These are phyloP conservation scores for Xylariaceae sp. DNA, from an alignment of 2,329 filamentous ascomycete genomes.

Conservation along the genomic window DNA sequence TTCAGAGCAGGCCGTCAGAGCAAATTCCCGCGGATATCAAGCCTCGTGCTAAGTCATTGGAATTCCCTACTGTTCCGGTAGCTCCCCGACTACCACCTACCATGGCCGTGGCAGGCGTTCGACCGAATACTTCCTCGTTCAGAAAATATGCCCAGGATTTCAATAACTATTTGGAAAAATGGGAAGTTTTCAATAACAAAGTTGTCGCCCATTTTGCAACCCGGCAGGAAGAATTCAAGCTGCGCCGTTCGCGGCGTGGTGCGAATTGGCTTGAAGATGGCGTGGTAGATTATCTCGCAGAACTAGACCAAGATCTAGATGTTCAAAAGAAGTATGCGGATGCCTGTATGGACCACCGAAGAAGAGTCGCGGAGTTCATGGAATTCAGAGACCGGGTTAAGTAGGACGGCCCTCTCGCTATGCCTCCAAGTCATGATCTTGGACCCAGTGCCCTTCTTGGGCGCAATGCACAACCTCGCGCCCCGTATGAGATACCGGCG, in stretches of 20 bases:
- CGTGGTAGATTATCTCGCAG: constrained; percentile 64
- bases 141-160: constrained; percentile 61
- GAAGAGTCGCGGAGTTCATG: constrained; percentile 64
- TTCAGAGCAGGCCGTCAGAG: constrained; percentile 58
- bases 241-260: constrained; percentile 50
- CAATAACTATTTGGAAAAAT: constrained; percentile 59
- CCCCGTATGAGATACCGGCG: background rate
- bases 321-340: constrained; percentile 67
- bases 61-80: constrained; percentile 56
- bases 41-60: constrained; percentile 46
- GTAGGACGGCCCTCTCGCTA: constrained; percentile 32
- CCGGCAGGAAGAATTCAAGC: constrained; percentile 53
- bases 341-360: constrained; percentile 66
- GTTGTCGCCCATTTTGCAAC: constrained; percentile 64
- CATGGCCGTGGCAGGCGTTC: constrained; percentile 51
- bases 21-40: constrained; percentile 47
- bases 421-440: background rate
- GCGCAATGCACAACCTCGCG: background rate
- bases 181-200: constrained; percentile 57
- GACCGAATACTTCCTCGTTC: constrained; percentile 53
- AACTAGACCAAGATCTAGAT: constrained; percentile 68
- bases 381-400: constrained; percentile 52
- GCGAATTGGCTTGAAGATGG: constrained; percentile 54
- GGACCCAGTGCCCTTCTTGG: background rate
- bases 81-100: constrained; percentile 57